phyloP scores from a whole-genome alignment of 768 basidiomycete genomes.

The Trametes cubensis region DNA sequence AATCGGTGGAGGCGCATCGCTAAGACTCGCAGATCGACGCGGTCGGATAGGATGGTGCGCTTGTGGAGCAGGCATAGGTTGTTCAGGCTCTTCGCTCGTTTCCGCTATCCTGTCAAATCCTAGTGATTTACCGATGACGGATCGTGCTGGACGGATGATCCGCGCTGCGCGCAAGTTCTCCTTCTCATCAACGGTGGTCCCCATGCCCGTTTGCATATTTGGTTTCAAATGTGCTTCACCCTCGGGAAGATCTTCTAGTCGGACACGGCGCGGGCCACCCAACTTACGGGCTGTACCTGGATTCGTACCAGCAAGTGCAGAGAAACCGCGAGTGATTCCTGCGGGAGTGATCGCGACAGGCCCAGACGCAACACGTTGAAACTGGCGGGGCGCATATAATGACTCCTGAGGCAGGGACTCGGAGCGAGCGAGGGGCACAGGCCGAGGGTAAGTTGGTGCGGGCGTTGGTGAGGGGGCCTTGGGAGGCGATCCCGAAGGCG shows the following conservation, averaged over 20 bases:
- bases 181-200: conserved; percentile 39
- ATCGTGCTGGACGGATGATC: conserved; percentile 18
- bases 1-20: conserved; percentile 44
- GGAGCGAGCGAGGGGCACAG: conserved; percentile 63
- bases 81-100: conserved; percentile 21
- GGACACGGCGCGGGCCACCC: conserved; percentile 33
- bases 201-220: conserved; percentile 20
- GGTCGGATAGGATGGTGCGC: conserved; percentile 50
- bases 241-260: conserved; percentile 33
- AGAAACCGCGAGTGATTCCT: conserved; percentile 36
- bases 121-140: conserved; percentile 26
- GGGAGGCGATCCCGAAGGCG: conserved; percentile 40
- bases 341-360: conserved; percentile 42
- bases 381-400: conserved; percentile 48
- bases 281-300: conserved; percentile 28
- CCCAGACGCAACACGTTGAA: conserved; percentile 69
- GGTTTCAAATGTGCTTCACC: conserved; percentile 41
- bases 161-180: conserved; percentile 36
- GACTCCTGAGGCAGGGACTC: conserved; percentile 56
- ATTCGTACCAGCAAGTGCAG: conserved; percentile 19
- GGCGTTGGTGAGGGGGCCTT: conserved; percentile 43
- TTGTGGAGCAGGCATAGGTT: conserved; percentile 30
- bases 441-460: conserved; percentile 35
- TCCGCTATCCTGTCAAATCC: conserved; percentile 25
- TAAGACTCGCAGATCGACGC: conserved; percentile 76